phyloP scores from a whole-genome alignment of 306 rosid species.

The Psophocarpus tetragonolobus region DNA sequence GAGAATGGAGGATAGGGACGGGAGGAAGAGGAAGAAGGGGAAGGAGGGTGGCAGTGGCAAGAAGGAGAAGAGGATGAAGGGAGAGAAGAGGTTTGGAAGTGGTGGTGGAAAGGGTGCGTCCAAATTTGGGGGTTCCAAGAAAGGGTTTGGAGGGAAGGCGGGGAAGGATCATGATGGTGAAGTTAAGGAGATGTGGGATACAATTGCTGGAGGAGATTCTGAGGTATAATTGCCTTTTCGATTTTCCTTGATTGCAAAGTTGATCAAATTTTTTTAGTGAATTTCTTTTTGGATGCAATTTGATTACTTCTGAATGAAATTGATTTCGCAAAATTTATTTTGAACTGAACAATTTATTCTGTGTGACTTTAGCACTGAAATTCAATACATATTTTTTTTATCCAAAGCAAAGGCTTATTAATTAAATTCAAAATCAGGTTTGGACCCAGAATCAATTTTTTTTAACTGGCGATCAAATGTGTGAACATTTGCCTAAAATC shows the following conservation, averaged over 20 bases:
- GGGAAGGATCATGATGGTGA: conserved; percentile 87
- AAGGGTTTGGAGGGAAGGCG: conserved; percentile 62
- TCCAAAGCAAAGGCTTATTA: background rate
- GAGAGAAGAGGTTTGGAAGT: conserved; percentile 60
- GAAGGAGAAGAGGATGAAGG: conserved; percentile 78
- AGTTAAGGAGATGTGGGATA: conserved; percentile 98
- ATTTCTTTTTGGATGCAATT: no score
- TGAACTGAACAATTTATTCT: background rate
- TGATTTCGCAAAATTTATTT: background rate
- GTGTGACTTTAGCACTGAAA: background rate
- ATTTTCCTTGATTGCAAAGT: background rate
- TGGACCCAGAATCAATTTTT: background rate
- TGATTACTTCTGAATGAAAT: background rate
- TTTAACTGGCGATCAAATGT: background rate
- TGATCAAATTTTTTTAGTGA: no score
- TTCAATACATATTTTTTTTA: background rate
- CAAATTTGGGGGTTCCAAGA: conserved; percentile 51
- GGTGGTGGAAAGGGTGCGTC: conserved; percentile 54
- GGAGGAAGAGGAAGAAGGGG: conserved; percentile 52
- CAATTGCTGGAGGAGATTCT: conserved; percentile 81
- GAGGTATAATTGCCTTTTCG: conserved; percentile 54
- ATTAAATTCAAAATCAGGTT: background rate
- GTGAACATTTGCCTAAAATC: background rate
- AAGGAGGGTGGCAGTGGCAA: conserved; percentile 54
- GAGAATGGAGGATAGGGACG: conserved; percentile 51